These are phyloP conservation scores for Kuraishia hungarica DNA, from an alignment of 805 yeast species.

Conservation along the genomic window DNA sequence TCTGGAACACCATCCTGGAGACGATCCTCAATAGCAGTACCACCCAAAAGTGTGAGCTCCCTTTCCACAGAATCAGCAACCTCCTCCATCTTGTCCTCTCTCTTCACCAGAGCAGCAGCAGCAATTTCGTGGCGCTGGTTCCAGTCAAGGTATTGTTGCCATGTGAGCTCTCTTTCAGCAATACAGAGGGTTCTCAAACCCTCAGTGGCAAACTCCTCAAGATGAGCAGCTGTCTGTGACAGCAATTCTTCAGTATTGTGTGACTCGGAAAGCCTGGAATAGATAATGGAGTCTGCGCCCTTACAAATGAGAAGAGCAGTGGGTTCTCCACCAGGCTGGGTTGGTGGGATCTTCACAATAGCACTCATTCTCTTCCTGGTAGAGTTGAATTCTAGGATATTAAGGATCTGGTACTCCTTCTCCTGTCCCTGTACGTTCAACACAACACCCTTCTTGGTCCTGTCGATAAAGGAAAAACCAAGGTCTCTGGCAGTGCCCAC, in stretches of 20 bases:
- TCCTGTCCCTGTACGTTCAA: conserved; percentile 62
- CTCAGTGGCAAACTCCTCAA: conserved; percentile 75
- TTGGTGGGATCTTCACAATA: conserved; percentile 57
- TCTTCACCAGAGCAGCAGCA: conserved; percentile 47
- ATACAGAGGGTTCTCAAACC: conserved; percentile 78
- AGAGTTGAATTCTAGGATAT: conserved; percentile 70
- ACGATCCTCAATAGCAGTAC: conserved; percentile 83
- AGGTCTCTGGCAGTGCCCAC: conserved; percentile 75
- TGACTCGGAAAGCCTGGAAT: conserved; percentile 46
- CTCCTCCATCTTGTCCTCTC: conserved; percentile 67
- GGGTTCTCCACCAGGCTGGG: conserved; percentile 34
- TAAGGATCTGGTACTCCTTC: conserved; percentile 64
- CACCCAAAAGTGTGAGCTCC: conserved; percentile 60
- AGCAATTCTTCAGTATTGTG: conserved; percentile 34
- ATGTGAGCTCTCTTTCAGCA: conserved; percentile 58
- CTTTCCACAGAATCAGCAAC: conserved; percentile 70
- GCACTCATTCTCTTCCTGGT: conserved; percentile 87
- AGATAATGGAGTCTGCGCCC: conserved; percentile 80
- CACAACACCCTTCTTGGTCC: conserved; percentile 61
- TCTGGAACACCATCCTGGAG: conserved; percentile 85
- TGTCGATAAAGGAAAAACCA: conserved; percentile 59
- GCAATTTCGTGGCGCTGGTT: conserved; percentile 54
- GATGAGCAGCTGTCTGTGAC: conserved; percentile 60
- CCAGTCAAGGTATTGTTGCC: conserved; percentile 61
- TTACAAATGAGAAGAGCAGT: conserved; percentile 66